phyloP scores from a whole-genome alignment of 2,329 filamentous ascomycete genomes.

The Arachnomyces sp. region DNA sequence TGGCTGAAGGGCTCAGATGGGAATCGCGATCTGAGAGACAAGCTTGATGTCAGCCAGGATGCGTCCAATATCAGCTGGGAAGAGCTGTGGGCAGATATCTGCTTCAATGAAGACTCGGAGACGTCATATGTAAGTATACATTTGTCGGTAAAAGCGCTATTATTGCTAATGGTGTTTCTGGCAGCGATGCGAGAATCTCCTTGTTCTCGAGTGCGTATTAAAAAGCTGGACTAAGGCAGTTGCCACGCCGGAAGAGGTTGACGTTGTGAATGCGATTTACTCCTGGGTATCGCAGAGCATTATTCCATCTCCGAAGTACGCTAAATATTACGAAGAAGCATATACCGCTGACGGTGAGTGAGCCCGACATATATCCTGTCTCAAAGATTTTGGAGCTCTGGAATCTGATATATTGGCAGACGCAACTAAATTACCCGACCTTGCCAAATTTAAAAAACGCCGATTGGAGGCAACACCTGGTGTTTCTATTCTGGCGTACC shows the following conservation, averaged over 20 bases:
- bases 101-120: slow-evolving; percentile 14
- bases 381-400: neutral
- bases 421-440: slow-evolving; percentile 12
- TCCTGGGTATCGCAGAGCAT: slow-evolving; percentile 25
- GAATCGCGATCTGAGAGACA: no score
- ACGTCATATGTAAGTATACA: slow-evolving; percentile 17
- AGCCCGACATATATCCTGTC: neutral
- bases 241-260: slow-evolving; percentile 15
- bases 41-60: neutral
- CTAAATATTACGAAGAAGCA: slow-evolving; percentile 19
- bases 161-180: neutral
- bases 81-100: slow-evolving; percentile 26
- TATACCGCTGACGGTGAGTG: slow-evolving; percentile 14
- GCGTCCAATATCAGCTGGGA: slow-evolving; percentile 1
- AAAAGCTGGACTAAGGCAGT: slow-evolving; percentile 17
- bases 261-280: slow-evolving; percentile 14
- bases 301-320: slow-evolving; percentile 27
- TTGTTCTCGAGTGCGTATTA: slow-evolving; percentile 17
- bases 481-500: slow-evolving; percentile 19
- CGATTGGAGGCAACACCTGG: slow-evolving; percentile 23
- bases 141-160: neutral
- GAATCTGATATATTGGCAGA: slow-evolving; percentile 2
- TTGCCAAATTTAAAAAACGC: slow-evolving; percentile 16
- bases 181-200: slow-evolving; percentile 27
- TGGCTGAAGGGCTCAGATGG: neutral